Percentiles rank a stretch among this genome's conserved stretches.
Conservation (phyloP, 129 eudicot genomes). For the Glebionis coronaria region DNA sequence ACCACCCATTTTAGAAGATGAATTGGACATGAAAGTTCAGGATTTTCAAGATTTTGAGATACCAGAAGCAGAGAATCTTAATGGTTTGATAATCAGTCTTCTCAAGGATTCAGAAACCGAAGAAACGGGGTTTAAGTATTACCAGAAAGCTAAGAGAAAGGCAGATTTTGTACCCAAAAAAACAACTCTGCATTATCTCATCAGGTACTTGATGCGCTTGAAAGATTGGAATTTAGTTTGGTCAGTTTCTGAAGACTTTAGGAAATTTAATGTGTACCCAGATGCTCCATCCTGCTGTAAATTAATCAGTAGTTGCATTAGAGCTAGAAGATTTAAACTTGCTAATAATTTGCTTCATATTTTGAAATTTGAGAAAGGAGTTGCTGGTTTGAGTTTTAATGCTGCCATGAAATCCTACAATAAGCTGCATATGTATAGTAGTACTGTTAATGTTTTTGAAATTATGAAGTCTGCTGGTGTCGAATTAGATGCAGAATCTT, state of each 20-base stretch:
- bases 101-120: conserved; percentile 51
- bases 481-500: conserved; percentile 54
- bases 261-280: conserved; percentile 48
- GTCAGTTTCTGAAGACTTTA: conserved; percentile 57
- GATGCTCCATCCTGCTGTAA: conserved; percentile 49
- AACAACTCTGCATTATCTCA: conserved; percentile 51
- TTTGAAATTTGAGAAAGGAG: conserved; percentile 35
- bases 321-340: conserved; percentile 72
- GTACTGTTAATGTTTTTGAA: conserved; percentile 44
- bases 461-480: conserved; percentile 53
- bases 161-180: conserved; percentile 61
- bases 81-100: conserved; percentile 43
- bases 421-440: conserved; percentile 86
- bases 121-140: conserved; percentile 45
- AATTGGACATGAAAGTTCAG: conserved; percentile 14
- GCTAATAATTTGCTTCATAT: conserved; percentile 49
- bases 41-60: conserved; percentile 29
- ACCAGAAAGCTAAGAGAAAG: conserved; percentile 54
- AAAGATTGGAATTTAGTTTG: conserved; percentile 56
- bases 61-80: conserved; percentile 38
- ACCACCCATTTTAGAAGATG: conserved; percentile 45
- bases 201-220: conserved; percentile 59
- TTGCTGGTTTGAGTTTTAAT: conserved; percentile 56
- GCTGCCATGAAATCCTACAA: conserved; percentile 80
- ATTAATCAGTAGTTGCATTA: conserved; percentile 59